These are phyloP conservation scores for Lachnellula cervina DNA, from an alignment of 2,329 filamentous ascomycete species.

Conservation along the genomic window DNA sequence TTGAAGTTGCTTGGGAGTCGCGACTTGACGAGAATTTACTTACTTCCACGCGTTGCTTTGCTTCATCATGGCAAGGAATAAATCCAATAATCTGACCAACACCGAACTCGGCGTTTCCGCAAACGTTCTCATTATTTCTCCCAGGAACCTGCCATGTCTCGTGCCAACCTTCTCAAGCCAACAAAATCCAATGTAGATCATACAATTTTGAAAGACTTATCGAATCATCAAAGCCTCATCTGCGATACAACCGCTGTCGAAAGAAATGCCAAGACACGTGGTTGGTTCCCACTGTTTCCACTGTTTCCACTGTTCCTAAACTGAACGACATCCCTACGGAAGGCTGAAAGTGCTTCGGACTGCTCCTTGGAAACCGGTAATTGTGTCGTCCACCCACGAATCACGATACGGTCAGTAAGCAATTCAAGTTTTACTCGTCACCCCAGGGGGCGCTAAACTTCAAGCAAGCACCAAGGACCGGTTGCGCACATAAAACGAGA, in stretches of 20 bases:
- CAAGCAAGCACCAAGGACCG: too few relatives aligned
- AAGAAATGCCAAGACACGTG: constrained; percentile 6
- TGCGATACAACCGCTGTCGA: constrained; percentile 2
- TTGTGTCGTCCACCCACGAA: too few relatives aligned
- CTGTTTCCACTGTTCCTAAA: constrained; percentile 8
- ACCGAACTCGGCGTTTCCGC: neutral
- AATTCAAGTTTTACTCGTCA: too few relatives aligned
- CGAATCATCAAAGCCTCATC: constrained; percentile 12
- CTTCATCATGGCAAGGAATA: neutral
- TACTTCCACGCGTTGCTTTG: too few relatives aligned
- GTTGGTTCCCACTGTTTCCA: neutral
- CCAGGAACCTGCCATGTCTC: neutral
- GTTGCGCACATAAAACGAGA: too few relatives aligned
- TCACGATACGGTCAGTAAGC: too few relatives aligned
- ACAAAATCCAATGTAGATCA: constrained; percentile 7
- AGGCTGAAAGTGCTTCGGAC: constrained; percentile 1
- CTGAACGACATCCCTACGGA: constrained; percentile 5
- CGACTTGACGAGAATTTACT: neutral
- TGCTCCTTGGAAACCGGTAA: neutral
- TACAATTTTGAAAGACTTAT: constrained; percentile 4
- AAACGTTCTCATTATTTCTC: neutral
- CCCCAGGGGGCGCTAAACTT: too few relatives aligned
- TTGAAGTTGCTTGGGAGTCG: neutral
- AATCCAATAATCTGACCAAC: neutral
- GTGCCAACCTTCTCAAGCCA: constrained; percentile 1